These are phyloP conservation scores for Urochloa ruziziensis DNA, from an alignment of 176 grass and related monocot genomes.

Conservation along the genomic window DNA sequence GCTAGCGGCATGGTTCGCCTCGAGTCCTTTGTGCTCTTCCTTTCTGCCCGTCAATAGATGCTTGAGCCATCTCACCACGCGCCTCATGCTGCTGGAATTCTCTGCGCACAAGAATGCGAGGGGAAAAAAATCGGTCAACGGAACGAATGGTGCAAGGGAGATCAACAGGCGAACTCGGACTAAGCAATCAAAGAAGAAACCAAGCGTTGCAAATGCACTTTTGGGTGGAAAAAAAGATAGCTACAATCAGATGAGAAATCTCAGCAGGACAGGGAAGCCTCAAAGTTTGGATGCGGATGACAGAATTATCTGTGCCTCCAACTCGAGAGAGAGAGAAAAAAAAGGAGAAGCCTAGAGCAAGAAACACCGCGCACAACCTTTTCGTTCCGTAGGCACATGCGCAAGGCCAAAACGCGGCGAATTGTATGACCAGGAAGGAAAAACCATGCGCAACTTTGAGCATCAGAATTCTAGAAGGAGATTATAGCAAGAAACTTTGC, in stretches of 20 bases:
- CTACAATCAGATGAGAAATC: background rate
- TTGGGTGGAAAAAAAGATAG: background rate
- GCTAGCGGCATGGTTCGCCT: background rate
- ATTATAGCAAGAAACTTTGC: background rate
- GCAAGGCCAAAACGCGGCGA: background rate
- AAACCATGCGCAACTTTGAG: background rate
- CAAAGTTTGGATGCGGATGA: background rate
- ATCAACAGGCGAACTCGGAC: background rate
- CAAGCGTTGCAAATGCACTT: background rate
- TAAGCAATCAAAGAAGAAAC: background rate
- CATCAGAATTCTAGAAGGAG: background rate
- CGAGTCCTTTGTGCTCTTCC: slow-evolving; percentile 36
- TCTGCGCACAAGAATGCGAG: slow-evolving; percentile 7
- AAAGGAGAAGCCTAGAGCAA: background rate
- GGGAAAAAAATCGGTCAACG: background rate
- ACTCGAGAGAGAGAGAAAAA: background rate
- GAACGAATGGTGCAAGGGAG: background rate
- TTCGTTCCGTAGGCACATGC: background rate
- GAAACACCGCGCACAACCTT: background rate
- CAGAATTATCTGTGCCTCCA: background rate
- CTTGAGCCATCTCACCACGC: slow-evolving; percentile 69
- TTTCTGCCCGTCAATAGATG: slow-evolving; percentile 55
- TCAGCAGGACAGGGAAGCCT: background rate
- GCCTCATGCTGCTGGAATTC: slow-evolving; percentile 42
- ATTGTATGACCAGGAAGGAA: background rate